phyloP scores from a whole-genome alignment of 2,329 filamentous ascomycete genomes.

The Didymellaceae sp. region DNA sequence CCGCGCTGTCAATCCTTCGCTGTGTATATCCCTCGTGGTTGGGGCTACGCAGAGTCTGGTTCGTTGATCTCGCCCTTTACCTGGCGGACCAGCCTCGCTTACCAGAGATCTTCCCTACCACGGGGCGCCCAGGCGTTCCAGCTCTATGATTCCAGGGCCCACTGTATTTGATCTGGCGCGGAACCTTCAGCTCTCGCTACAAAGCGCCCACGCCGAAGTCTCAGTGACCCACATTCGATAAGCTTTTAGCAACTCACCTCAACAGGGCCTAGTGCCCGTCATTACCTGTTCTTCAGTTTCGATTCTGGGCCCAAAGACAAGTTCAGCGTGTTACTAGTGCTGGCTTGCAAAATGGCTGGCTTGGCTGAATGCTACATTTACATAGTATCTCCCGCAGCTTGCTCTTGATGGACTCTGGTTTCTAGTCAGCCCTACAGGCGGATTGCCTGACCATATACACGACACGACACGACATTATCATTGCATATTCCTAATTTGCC shows the following conservation, averaged over 20 bases:
- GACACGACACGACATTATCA: background rate
- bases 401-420: background rate
- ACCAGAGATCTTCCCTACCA: background rate
- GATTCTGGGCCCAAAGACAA: conserved; percentile 13
- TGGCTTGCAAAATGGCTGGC: conserved; percentile 5
- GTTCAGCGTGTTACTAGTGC: conserved; percentile 13
- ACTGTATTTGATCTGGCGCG: conserved; percentile 9
- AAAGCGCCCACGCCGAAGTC: conserved; percentile 6
- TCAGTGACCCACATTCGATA: conserved; percentile 14
- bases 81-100: conserved; percentile 4
- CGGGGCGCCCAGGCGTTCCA: background rate
- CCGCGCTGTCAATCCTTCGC: conserved; percentile 7
- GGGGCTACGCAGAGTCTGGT: background rate
- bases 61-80: background rate
- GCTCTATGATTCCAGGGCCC: background rate
- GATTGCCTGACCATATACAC: conserved; percentile 2
- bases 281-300: conserved; percentile 5
- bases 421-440: conserved; percentile 7
- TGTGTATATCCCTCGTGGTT: conserved; percentile 5
- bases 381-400: conserved; percentile 1
- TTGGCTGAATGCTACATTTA: conserved; percentile 8
- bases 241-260: conserved; percentile 9
- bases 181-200: conserved; percentile 5
- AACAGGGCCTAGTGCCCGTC: conserved; percentile 10
- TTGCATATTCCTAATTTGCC: background rate